Base-by-base conservation (phyloP, 345 rosid species). In the Heritiera fomes region DNA sequence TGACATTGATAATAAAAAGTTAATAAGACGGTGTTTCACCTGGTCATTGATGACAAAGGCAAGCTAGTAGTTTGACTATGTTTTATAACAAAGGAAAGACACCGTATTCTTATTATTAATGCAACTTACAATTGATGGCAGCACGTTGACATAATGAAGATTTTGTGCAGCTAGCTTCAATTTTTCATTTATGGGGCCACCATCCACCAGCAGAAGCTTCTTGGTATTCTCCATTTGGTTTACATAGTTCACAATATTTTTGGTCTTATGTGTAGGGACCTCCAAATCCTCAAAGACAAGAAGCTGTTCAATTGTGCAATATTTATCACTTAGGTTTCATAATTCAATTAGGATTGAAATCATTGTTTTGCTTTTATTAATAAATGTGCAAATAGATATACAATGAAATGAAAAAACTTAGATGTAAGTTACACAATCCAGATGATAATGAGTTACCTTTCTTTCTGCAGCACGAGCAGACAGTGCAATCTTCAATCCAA, bases 381-480 rank as follows among this genome's bases (percentile, higher is more conserved):
- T 2, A 52, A 8, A 71, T 8, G 14, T 14, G 58, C 8, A 50
- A 8, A 34, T 10, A 1, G 11, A 23, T 23, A 60, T 5, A 53
- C 10, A 4, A 38, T 38, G 17, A 72, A 53, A 53, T 53, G 30
- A 12, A 49, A 72, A 55, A n/a, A 7, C 3, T 60, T 18, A 38
- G 17, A 20, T 5, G 2, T 72, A 32, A 34, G 8, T 8, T 53
- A 28, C 30, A 18, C 30, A 38, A 15, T 49, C 32, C 47, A 34
- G 64, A 68, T 75, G 46, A 82, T 78, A 85, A 59, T 38, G 71
- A 71, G 86, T 81, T 82, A 85, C 98, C 92, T 94, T 96, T 81
- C 98, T 95, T 90, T 96, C 99, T 45, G 91, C 99, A 1, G 98
- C 97, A 76, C 98, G 88, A 80, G 97, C 97, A 64, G 99, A 65